phyloP scores from a whole-genome alignment of 164 flowering plant genomes.

The Vitis rotundifolia region DNA sequence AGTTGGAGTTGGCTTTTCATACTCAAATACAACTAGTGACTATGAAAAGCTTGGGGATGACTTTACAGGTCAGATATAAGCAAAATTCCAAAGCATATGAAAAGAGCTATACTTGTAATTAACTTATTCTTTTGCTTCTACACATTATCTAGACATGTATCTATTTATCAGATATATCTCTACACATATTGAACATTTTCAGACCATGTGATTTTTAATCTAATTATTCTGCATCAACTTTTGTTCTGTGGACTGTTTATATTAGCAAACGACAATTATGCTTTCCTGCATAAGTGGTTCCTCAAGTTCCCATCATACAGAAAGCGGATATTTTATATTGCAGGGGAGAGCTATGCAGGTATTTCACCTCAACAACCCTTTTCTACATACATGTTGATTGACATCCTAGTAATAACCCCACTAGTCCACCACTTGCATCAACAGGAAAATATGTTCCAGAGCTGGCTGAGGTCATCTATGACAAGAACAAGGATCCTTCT shows the following conservation, averaged over 20 bases:
- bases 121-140: background rate
- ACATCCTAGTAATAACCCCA: background rate
- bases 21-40: constrained; percentile 75
- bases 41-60: constrained; percentile 73
- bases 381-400: background rate
- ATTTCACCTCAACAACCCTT: constrained; percentile 1
- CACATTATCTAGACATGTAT: too few species aligned
- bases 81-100: background rate
- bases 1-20: constrained; percentile 88
- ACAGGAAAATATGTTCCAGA: constrained; percentile 93
- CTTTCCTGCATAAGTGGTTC: constrained; percentile 86
- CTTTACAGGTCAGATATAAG: constrained; percentile 57
- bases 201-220: background rate
- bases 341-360: constrained; percentile 99
- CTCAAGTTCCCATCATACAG: constrained; percentile 73
- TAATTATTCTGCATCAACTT: background rate
- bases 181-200: too few species aligned
- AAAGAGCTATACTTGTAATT: background rate
- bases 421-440: background rate
- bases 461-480: constrained; percentile 78
- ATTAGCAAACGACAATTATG: constrained; percentile 75
- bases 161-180: too few species aligned
- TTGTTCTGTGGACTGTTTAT: background rate
- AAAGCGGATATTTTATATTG: constrained; percentile 61
- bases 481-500: constrained; percentile 67